Conservation (phyloP, 139 green algal genomes). For the Trebouxia sp. region DNA sequence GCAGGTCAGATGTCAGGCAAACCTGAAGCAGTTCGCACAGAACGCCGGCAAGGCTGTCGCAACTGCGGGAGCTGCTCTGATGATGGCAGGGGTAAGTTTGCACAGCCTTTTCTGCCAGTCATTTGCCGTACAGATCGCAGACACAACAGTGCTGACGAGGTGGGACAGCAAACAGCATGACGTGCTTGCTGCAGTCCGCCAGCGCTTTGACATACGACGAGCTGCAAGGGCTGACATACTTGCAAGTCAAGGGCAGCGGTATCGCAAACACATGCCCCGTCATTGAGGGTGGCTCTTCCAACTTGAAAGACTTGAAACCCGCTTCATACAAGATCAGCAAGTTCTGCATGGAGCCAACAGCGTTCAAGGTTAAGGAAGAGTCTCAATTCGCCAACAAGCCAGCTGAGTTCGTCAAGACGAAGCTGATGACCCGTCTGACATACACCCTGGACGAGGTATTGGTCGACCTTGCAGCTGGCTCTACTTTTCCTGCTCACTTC, state of each 20-base stretch:
- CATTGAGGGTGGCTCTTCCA: slow-evolving; percentile 71
- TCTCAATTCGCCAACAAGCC: slow-evolving; percentile 82
- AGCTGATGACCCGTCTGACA: slow-evolving; percentile 98
- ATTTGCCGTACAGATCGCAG: background rate
- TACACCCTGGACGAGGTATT: slow-evolving; percentile 97
- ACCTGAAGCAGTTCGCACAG: slow-evolving; percentile 39
- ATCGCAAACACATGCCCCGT: slow-evolving; percentile 99
- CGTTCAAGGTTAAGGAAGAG: slow-evolving; percentile 92
- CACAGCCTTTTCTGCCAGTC: background rate
- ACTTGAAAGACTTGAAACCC: slow-evolving; percentile 84
- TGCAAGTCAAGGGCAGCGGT: slow-evolving; percentile 98
- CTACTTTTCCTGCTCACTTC: too few species aligned
- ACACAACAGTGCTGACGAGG: background rate
- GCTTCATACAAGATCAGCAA: slow-evolving; percentile 89
- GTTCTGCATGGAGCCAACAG: slow-evolving; percentile 99
- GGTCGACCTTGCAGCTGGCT: too few species aligned
- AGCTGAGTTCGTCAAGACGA: slow-evolving; percentile 94
- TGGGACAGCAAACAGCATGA: background rate
- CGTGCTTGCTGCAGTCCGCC: slow-evolving; percentile 42
- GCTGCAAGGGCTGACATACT: slow-evolving; percentile 95
- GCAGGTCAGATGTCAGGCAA: slow-evolving; percentile 42
- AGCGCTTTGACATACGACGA: slow-evolving; percentile 94
- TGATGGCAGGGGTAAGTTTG: slow-evolving; percentile 77
- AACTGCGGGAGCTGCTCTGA: slow-evolving; percentile 56
- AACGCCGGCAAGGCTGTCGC: slow-evolving; percentile 56